Base-by-base conservation (phyloP, 345 rosid genomes). In the Aquilaria sinensis region DNA sequence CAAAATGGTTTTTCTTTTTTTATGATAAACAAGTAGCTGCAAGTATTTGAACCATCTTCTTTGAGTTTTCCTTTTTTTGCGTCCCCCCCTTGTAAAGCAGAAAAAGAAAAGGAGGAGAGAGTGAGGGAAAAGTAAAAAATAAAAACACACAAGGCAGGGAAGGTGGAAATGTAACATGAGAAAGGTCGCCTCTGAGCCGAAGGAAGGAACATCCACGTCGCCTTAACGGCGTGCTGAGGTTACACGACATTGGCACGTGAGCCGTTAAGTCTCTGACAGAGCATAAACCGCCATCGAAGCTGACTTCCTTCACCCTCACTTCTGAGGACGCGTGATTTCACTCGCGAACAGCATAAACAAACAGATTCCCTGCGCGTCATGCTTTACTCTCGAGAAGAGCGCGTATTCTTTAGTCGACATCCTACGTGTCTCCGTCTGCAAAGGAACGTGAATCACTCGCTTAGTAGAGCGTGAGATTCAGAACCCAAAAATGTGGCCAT, bases 191-290 rank as follows among this genome's bases (percentile, higher is more conserved):
- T 23, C 23, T 23, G 23, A 23, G 23, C 23, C 23, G 23, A 23
- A 23, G 23, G 23, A 23, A 23, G 23, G 23, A 23, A 23, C 23
- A 23, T 23, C 23, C 52, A 4, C 56, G 56, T 6, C 3, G 10
- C 13, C 47, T 41, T 46, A 14, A 47, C 23, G 23, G 23, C 23
- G 23, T 23, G 23, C 23, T 23, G 23, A 23, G 23, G 23, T 31
- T 30, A 55, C 54, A 52, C 52, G 54, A 46, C 53, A 46, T 45
- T 2, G 47, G 54, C 48, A 56, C 45, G 46, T 53, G 50, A 63
- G 16, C 34, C 33, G 33, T 54, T 54, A 53, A 30, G 2, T 16
- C 11, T 10, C 54, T 52, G 9, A 45, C 47, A 1, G 54, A 14
- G 3, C 31, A 31, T 34, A 55, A 15, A 33, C 30, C 32, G 33